Percentiles rank a stretch among this genome's conserved stretches.
phyloP scores from a whole-genome alignment of 2,329 filamentous ascomycete genomes.

The Fusarium avenaceum region DNA sequence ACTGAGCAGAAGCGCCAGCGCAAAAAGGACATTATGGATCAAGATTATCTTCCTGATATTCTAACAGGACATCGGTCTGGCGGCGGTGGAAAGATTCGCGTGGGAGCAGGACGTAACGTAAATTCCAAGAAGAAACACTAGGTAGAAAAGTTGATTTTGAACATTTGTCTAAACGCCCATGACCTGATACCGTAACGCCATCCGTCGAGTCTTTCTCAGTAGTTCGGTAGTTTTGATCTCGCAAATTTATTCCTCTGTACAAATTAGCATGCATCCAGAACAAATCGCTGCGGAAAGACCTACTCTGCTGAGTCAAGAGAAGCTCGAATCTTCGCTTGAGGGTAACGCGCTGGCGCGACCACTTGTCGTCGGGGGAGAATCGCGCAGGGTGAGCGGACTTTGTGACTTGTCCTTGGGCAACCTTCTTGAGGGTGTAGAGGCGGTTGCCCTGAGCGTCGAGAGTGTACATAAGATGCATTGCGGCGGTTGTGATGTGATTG shows the following conservation, averaged over 20 bases:
- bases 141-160: conserved; percentile 34
- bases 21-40: conserved; percentile 90
- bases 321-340: conserved; percentile 94
- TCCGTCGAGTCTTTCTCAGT: conserved; percentile 8
- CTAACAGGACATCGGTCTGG: conserved; percentile 81
- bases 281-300: conserved; percentile 44
- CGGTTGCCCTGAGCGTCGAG: conserved; percentile 86
- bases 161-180: conserved; percentile 40
- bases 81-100: conserved; percentile 75
- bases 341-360: conserved; percentile 94
- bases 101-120: conserved; percentile 88
- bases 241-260: conserved; percentile 38
- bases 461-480: conserved; percentile 83
- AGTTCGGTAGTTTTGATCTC: background rate
- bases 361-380: conserved; percentile 99
- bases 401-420: conserved; percentile 84
- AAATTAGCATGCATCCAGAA: conserved; percentile 6
- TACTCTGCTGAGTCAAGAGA: conserved; percentile 83
- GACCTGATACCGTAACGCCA: conserved; percentile 40
- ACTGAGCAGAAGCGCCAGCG: conserved; percentile 75
- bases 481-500: conserved; percentile 28
- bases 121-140: conserved; percentile 79
- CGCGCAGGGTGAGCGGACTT: conserved; percentile 96
- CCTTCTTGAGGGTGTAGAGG: conserved; percentile 95
- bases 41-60: conserved; percentile 89